These are phyloP conservation scores for Rhinocladiella similis DNA, from an alignment of 2,329 filamentous ascomycete genomes.

Conservation along the genomic window DNA sequence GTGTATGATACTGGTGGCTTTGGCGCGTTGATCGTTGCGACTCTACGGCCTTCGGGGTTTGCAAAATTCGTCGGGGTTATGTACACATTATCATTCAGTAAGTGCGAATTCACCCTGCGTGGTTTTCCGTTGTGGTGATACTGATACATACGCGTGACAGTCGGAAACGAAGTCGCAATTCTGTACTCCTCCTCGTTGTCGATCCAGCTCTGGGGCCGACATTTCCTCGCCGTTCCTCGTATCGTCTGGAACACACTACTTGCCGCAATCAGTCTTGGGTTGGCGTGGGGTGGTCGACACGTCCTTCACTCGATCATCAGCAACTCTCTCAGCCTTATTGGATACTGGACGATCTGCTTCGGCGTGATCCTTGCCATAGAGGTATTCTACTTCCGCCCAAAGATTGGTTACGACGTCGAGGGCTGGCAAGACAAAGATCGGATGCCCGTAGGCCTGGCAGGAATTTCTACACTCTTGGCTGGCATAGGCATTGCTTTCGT, in stretches of 20 bases:
- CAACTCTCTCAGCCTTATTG: conserved; percentile 26
- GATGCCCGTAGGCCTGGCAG: background rate
- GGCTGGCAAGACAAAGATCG: too few relatives aligned
- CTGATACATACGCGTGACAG: background rate
- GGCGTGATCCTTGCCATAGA: conserved; percentile 24
- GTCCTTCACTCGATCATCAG: conserved; percentile 25
- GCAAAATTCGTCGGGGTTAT: conserved; percentile 27
- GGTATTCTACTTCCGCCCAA: conserved; percentile 22
- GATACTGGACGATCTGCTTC: conserved; percentile 30
- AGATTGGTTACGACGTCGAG: too few relatives aligned
- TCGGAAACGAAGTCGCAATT: conserved; percentile 25
- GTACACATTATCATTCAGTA: conserved; percentile 10
- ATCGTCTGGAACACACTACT: conserved; percentile 27
- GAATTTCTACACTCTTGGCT: conserved; percentile 12
- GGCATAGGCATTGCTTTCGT: conserved; percentile 18
- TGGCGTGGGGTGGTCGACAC: too few relatives aligned
- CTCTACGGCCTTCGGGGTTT: conserved; percentile 30
- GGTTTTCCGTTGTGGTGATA: too few relatives aligned
- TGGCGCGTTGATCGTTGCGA: conserved; percentile 29
- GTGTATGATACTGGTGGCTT: conserved; percentile 28
- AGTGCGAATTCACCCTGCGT: background rate
- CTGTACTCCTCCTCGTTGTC: conserved; percentile 28
- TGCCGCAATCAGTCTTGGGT: conserved; percentile 1
- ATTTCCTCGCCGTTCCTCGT: conserved; percentile 28
- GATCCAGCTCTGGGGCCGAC: conserved; percentile 24